These are phyloP conservation scores for Pichia kudriavzevii DNA, from an alignment of 1,139 yeast species.

Conservation along the genomic window DNA sequence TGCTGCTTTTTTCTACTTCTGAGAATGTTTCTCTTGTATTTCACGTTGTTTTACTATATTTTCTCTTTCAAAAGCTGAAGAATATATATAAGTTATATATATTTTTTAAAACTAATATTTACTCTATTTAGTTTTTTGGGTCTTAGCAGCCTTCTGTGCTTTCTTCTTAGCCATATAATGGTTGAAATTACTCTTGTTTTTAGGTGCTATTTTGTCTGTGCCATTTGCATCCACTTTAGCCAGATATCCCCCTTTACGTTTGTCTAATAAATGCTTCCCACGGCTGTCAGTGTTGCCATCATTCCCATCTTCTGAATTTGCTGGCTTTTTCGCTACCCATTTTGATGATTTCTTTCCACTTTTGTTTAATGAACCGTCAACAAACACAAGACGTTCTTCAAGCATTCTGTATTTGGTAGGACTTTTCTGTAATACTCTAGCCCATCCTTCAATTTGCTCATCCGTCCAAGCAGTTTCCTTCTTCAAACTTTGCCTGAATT, in stretches of 20 bases:
- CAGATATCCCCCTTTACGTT: conserved; percentile 9
- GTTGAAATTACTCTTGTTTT: conserved; percentile 13
- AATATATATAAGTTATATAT: too few species aligned
- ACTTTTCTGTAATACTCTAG: conserved; percentile 59
- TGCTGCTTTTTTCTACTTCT: too few species aligned
- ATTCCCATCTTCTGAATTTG: conserved; percentile 15
- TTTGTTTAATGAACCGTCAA: conserved; percentile 29
- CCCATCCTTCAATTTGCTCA: conserved; percentile 94
- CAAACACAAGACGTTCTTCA: conserved; percentile 52
- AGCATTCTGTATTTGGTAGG: conserved; percentile 53
- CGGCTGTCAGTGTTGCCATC: conserved; percentile 7
- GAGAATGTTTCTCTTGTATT: too few species aligned
- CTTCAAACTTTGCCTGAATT: conserved; percentile 45
- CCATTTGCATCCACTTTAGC: conserved; percentile 5
- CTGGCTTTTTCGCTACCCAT: conserved; percentile 13
- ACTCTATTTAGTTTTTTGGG: conserved; percentile 29
- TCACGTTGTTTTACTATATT: too few species aligned
- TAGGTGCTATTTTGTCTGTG: conserved; percentile 1
- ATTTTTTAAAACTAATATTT: too few species aligned
- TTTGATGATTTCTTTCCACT: conserved; percentile 14
- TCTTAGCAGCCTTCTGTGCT: conserved; percentile 40
- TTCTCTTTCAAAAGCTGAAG: too few species aligned
- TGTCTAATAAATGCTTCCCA: conserved; percentile 5
- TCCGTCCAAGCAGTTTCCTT: conserved; percentile 62
- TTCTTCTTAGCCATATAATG: conserved; percentile 27